phyloP scores from a whole-genome alignment of 139 green algal species.

The Dunaliella sp. region DNA sequence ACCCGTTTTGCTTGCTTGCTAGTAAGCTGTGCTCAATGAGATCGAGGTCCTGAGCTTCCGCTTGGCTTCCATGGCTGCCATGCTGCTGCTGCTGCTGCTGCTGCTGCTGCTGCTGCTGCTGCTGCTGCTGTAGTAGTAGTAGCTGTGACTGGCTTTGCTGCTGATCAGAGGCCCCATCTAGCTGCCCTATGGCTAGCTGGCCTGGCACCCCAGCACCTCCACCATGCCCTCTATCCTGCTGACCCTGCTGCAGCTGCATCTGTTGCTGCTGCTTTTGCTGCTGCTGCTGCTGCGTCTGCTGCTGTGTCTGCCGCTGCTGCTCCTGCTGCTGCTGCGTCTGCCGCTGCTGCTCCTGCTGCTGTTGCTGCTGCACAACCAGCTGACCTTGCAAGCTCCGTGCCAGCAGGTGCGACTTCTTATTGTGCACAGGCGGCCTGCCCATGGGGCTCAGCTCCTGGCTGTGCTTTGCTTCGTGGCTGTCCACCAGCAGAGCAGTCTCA shows the following conservation, averaged over 20 bases:
- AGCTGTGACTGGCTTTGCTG: too few relatives aligned
- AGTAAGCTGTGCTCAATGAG: neutral
- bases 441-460: too few relatives aligned
- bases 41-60: neutral
- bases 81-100: conserved; percentile 7
- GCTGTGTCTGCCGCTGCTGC: too few relatives aligned
- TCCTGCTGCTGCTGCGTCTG: conserved; percentile 7
- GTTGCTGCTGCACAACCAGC: neutral
- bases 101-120: neutral
- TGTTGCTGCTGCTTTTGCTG: conserved; percentile 11
- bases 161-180: too few relatives aligned
- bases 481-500: neutral
- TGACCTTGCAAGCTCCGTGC: neutral
- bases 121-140: neutral
- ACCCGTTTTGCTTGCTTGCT: too few relatives aligned
- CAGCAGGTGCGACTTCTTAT: neutral
- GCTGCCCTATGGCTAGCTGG: too few relatives aligned
- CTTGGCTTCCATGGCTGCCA: too few relatives aligned
- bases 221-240: too few relatives aligned
- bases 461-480: too few relatives aligned
- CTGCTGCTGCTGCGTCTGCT: neutral
- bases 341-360: neutral
- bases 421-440: too few relatives aligned
- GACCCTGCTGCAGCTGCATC: too few relatives aligned
- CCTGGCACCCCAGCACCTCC: too few relatives aligned